Base-by-base conservation (phyloP, 2,329 filamentous ascomycete genomes). In the Arthrobotrys sinensis region DNA sequence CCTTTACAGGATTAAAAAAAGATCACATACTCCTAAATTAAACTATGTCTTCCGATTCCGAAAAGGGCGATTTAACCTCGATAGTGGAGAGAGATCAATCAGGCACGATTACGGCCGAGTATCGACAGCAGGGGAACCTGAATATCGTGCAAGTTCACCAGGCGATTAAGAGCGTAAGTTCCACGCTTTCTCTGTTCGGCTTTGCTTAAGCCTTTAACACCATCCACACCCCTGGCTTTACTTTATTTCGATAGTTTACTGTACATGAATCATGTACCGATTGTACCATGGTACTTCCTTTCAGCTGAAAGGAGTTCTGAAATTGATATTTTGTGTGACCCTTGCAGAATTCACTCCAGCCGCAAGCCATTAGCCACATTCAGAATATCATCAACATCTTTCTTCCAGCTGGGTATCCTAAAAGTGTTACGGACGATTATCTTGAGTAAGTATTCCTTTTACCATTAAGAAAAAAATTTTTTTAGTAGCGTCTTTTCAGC, bases 381-480 rank as follows among this genome's bases (percentile, higher is more conserved):
- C 78, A 80, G 63, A 65, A 36, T 12, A 79, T 89, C 1, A 83
- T 94, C 48, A 90, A 93, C 80, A 89, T 94, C 32, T 97, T 97
- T 83, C 87, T 97, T 0, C 94, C 94, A 0, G 90, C 92, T 0
- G 94, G 94, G n/a, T 97, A 91, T 84, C 94, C 94, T 0, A 89
- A 94, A 80, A 96, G 91, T 60, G 94, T 97, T 34, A 95, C 92
- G 0, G 86, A 89, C 12, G 94, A 97, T 84, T 97, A 97, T 84
- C 86, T 93, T 3, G 87, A 91, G 85, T 96, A 89, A 83, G 91
- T 88, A 81, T 87, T 28, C 38, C 2, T n/a, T n/a, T 60, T 28
- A 32, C 16, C 36, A 28, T 28, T 16, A 14, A n/a, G 45, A 34
- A 11, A 21, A 62, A 50, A 69, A n/a, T 19, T 36, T 19, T 19